phyloP scores from a whole-genome alignment of 202 grass and related monocot genomes.

The Alloteropsis angusta region DNA sequence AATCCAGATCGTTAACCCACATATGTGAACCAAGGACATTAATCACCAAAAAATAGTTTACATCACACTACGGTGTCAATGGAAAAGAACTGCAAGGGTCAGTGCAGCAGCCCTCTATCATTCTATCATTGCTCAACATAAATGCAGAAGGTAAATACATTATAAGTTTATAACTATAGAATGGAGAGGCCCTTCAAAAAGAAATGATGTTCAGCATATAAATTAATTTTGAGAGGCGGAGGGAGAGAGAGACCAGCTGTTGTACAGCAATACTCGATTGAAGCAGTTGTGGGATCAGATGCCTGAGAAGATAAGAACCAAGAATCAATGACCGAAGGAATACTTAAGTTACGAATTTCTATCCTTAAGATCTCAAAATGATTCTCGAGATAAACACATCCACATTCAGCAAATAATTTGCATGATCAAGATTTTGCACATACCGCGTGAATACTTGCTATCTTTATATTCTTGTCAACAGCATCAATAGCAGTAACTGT shows the following conservation, averaged over 20 bases:
- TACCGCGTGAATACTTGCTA: slow-evolving; percentile 86
- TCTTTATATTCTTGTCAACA: slow-evolving; percentile 84
- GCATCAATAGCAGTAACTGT: slow-evolving; percentile 88
- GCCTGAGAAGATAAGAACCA: slow-evolving; percentile 36
- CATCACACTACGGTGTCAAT: background rate
- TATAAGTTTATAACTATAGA: background rate
- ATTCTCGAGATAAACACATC: background rate
- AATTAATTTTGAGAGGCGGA: background rate
- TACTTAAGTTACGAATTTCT: background rate
- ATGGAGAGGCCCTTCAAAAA: background rate
- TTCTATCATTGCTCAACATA: background rate
- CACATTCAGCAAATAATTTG: slow-evolving; percentile 5
- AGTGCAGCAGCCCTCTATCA: too few relatives aligned
- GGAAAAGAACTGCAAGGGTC: background rate
- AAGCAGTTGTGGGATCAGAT: slow-evolving; percentile 78
- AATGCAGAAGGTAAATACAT: background rate
- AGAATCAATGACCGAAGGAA: slow-evolving; percentile 1
- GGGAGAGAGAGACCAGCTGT: slow-evolving; percentile 55
- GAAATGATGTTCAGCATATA: background rate
- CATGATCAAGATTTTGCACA: slow-evolving; percentile 32
- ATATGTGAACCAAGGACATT: background rate
- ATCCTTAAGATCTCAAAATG: background rate
- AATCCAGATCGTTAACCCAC: background rate
- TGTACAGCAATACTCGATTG: slow-evolving; percentile 72
- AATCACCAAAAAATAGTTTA: background rate